A percentile compares a stretch with the other conserved stretches of the same genome.
These are phyloP conservation scores for Ascocoryne sarcoides DNA, from an alignment of 2,329 filamentous ascomycete genomes.

Conservation along the genomic window DNA sequence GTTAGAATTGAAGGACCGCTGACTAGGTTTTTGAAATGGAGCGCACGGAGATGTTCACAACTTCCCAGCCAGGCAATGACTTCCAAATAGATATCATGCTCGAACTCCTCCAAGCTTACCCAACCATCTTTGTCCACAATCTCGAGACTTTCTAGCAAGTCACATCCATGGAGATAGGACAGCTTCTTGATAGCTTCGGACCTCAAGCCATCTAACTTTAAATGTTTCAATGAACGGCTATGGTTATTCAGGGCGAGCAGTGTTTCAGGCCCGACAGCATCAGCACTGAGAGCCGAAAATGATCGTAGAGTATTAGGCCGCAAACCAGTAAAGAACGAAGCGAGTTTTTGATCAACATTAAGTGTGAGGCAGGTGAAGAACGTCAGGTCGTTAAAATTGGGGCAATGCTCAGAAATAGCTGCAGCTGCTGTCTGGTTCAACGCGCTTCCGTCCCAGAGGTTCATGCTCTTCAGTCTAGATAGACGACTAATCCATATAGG, in stretches of 20 bases:
- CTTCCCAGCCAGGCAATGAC: conserved; percentile 44
- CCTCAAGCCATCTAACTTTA: conserved; percentile 41
- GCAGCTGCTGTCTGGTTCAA: conserved; percentile 45
- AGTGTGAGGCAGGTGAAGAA: conserved; percentile 37
- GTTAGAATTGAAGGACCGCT: conserved; percentile 44
- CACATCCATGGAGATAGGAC: conserved; percentile 39
- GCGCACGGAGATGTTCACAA: conserved; percentile 41
- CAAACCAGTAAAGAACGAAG: conserved; percentile 48
- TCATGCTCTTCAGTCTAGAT: conserved; percentile 47
- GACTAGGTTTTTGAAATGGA: conserved; percentile 42
- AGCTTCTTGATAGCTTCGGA: conserved; percentile 41
- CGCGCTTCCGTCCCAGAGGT: conserved; percentile 51
- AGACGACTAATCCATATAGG: conserved; percentile 51
- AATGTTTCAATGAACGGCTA: conserved; percentile 42
- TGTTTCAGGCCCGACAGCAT: conserved; percentile 44
- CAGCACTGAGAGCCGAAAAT: conserved; percentile 49
- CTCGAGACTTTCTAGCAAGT: conserved; percentile 38
- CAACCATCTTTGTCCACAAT: conserved; percentile 35
- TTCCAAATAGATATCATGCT: conserved; percentile 43
- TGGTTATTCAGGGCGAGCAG: conserved; percentile 46
- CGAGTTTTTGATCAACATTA: conserved; percentile 43
- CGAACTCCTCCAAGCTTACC: conserved; percentile 39
- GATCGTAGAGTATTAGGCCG: conserved; percentile 46
- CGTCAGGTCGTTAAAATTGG: conserved; percentile 49
- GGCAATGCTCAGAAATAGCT: conserved; percentile 49